Base-by-base conservation (phyloP, 1,284 basidiomycete genomes). In the Chondrostereum purpureum region DNA sequence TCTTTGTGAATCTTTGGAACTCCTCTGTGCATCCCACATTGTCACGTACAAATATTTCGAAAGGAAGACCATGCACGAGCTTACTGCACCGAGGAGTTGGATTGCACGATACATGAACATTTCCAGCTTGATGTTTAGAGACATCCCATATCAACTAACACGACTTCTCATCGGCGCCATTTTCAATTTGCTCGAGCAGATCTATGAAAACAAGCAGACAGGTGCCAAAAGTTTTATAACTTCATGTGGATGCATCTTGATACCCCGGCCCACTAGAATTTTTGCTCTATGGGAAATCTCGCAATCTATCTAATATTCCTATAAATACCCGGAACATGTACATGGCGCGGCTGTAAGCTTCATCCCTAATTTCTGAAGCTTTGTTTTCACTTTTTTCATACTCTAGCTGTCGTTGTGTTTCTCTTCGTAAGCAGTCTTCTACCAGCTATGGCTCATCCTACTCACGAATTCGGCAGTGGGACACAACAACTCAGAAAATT, bases 21-120 rank as follows among this genome's bases (percentile, higher is more conserved):
- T 60, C 18, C 51, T 77, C 0, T 62, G 67, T 31, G 60, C 62
- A 1, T 62, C 63, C 4, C 53, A 67, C 8, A 57, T 70, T 5
- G 42, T 78, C 0, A 55, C 66, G 2, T 54, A 53, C 42, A 59
- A 58, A n/a, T 45, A 59, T 22, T 49, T 56, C 12, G 52, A 38
- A 0, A 24, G 24, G 1, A 50, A 47, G 0, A 56, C 54, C 11
- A 54, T 75, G 0, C 69, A 78, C 42, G 62, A 65, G 10, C 51
- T 73, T 12, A 68, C 68, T 2, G 61, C 80, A 20, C 77, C 75
- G 0, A 64, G 68, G 12, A 69, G 65, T 42, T 79, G 75, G 75
- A 47, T 77, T 11, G 43, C 62, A 3, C 55, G 54, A 3, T 53
- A 64, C 2, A 62, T 3, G 56, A 8, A 43, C 60, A 11, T 45